Conservation (phyloP, 805 yeast genomes). For the Zygotorulaspora danielsina region DNA sequence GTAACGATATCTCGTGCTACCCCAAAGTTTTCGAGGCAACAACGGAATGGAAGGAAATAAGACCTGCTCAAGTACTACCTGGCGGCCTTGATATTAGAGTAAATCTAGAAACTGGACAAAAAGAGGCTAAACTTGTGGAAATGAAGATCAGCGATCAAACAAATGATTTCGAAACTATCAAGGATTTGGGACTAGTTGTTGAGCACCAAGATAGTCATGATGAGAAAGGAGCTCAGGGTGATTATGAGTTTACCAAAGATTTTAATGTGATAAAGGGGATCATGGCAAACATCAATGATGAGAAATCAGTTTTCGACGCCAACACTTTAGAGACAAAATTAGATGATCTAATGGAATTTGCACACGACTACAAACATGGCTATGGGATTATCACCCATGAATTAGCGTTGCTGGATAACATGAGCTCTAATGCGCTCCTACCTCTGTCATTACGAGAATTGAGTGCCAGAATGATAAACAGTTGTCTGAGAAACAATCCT, state of each 20-base stretch:
- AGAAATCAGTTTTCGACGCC: constrained; percentile 13
- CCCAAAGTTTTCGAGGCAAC: constrained; percentile 61
- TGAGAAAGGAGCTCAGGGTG: constrained; percentile 1
- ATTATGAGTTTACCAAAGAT: constrained; percentile 30
- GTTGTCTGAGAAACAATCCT: constrained; percentile 71
- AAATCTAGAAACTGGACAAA: constrained; percentile 64
- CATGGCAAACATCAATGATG: constrained; percentile 7
- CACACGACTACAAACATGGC: constrained; percentile 67
- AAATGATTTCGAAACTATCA: not conserved
- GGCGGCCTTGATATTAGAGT: constrained; percentile 69
- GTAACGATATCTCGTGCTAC: constrained; percentile 52
- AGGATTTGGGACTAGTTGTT: not conserved
- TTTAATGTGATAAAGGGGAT: constrained; percentile 31
- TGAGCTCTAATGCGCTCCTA: constrained; percentile 17
- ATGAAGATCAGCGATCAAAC: not conserved
- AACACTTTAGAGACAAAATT: constrained; percentile 23
- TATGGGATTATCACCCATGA: constrained; percentile 39
- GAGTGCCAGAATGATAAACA: constrained; percentile 56
- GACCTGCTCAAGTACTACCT: constrained; percentile 73
- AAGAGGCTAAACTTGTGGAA: constrained; percentile 57
- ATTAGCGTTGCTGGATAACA: constrained; percentile 19
- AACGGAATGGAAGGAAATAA: constrained; percentile 62
- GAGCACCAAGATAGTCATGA: not conserved
- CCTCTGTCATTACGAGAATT: constrained; percentile 42
- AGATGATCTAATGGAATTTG: constrained; percentile 50